These are phyloP conservation scores for Straminergon stramineum DNA, from an alignment of 225 moss, liverwort and hornwort genomes.

Conservation along the genomic window DNA sequence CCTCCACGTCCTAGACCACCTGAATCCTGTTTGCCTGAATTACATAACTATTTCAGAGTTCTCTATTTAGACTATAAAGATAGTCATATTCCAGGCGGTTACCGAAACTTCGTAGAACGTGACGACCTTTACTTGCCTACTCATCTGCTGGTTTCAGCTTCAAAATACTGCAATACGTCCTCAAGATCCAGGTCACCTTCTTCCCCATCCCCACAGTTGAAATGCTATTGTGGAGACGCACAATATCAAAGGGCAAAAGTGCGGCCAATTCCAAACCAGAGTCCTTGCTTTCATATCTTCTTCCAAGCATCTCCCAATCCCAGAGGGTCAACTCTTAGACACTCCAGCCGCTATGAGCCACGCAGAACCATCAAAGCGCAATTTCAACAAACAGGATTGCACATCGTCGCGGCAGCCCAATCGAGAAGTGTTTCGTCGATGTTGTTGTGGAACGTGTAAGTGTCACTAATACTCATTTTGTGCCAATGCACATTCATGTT, in stretches of 20 bases:
- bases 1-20: background rate
- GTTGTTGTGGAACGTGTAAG: background rate
- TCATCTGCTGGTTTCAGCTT: background rate
- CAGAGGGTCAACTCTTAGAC: background rate
- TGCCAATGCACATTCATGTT: conserved; percentile 10
- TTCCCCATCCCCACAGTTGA: background rate
- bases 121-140: conserved; percentile 15
- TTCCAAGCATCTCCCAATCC: conserved; percentile 2
- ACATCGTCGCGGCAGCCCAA: background rate
- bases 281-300: background rate
- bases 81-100: conserved; percentile 11
- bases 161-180: background rate
- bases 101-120: background rate
- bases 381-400: background rate
- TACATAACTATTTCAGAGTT: conserved; percentile 2
- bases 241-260: background rate
- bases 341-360: background rate
- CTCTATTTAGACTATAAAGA: conserved; percentile 7
- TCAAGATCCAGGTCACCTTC: background rate
- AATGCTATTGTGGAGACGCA: background rate
- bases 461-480: conserved; percentile 2
- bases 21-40: conserved; percentile 8
- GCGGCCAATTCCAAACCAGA: conserved; percentile 3
- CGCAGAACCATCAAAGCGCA: background rate
- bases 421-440: background rate